Evolutionary conservation across 2,329 filamentous ascomycete species (phyloP).

Genomic region (Hymenoscyphus scutula): DNA sequence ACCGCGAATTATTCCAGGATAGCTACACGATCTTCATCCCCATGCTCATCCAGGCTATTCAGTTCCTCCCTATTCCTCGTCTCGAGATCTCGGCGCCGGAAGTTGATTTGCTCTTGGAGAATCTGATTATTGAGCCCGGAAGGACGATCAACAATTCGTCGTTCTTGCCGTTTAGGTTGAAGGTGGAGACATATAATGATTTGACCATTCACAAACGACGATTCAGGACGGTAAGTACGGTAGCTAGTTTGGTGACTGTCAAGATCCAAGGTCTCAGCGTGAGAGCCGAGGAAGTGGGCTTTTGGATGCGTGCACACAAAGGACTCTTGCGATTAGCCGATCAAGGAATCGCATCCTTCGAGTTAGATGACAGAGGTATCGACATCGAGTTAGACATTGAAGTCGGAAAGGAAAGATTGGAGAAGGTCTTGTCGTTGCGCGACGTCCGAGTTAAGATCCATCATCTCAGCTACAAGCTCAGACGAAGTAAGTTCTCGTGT

Average conservation of each 20-base stretch:
- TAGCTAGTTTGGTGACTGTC: constrained; percentile 71
- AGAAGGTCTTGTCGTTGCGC: constrained; percentile 76
- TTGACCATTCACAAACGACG: constrained; percentile 79
- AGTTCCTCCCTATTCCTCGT: constrained; percentile 86
- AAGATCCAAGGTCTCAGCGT: constrained; percentile 81
- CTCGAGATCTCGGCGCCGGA: constrained; percentile 83
- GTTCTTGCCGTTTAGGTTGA: constrained; percentile 82
- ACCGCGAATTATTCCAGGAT: constrained; percentile 72
- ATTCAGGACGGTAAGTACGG: constrained; percentile 59
- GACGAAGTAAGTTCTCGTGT: constrained; percentile 72
- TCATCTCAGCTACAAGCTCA: constrained; percentile 77
- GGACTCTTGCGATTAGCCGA: constrained; percentile 74
- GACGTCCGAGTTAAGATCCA: constrained; percentile 79
- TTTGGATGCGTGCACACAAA: constrained; percentile 79
- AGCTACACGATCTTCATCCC: constrained; percentile 78
- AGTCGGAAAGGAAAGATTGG: constrained; percentile 72
- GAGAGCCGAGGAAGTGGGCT: constrained; percentile 83
- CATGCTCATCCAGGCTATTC: constrained; percentile 70
- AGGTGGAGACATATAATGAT: constrained; percentile 81
- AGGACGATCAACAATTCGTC: constrained; percentile 80
- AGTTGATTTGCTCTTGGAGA: constrained; percentile 83
- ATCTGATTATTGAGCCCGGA: constrained; percentile 85
- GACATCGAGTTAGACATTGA: constrained; percentile 85
- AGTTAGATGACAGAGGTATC: constrained; percentile 80
- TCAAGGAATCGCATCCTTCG: constrained; percentile 81